Base-by-base conservation (phyloP, 129 eudicot genomes). In the Flaveria linearis region DNA sequence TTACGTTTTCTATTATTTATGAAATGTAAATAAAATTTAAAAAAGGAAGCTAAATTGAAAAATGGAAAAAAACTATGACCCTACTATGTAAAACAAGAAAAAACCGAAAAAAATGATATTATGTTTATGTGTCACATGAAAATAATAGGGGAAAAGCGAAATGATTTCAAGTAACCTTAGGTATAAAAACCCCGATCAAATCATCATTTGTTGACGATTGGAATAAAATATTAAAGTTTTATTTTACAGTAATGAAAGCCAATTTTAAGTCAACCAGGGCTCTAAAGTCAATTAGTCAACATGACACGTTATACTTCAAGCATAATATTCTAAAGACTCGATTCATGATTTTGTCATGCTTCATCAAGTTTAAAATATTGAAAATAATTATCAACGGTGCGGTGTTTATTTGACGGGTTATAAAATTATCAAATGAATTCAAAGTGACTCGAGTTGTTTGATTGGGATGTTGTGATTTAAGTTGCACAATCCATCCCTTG, bases 261-360 rank as follows among this genome's bases (percentile, higher is more conserved):
- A 58, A 55, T 20, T 13, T 73, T 16, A 73, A 73, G 69, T 73
- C 78, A 73, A 58, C 16, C 45, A 72, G 13, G 75, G 52, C 68
- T 72, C 15, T 3, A n/a, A 55, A 36, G 76, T 72, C n/a, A n/a
- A n/a, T n/a, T n/a, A n/a, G n/a, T n/a, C 67, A 72, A 72, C 15
- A 36, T 36, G 49, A 36, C 71, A 65, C 15, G 26, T 65, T 65
- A 33, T 14, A 36, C 50, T n/a, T 39, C 15, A 36, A 65, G 26
- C 10, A 55, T 42, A 43, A 68, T 30, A 72, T n/a, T 36, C 20
- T 33, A 55, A 47, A 53, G 67, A 56, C 68, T 2, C 76, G 2
- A 39, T 72, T 9, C 57, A 72, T 56, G 52, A 72, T 30, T 41
- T 53, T 53, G 52, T 72, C 67, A 72, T 13, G 52, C 39, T 56